A percentile compares a stretch with the other conserved stretches of the same genome.
Evolutionary conservation across 2,329 filamentous ascomycete species (phyloP).

Genomic region (Penicillium sp.): DNA sequence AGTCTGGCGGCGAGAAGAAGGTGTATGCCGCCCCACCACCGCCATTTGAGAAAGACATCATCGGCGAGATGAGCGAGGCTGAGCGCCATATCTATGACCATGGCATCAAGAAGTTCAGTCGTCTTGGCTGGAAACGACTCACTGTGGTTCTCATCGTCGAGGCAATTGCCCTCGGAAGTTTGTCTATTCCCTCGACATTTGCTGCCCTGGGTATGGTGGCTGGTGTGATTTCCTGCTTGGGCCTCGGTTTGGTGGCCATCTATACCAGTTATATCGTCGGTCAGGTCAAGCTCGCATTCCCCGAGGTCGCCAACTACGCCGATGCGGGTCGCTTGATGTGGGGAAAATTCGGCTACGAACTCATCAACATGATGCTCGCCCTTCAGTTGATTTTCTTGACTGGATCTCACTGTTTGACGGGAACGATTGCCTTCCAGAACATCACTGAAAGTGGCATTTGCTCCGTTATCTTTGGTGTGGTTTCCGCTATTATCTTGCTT

Average conservation of each 20-base stretch:
- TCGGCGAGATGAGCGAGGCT: constrained; percentile 20
- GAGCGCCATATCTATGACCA: constrained; percentile 16
- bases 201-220: constrained; percentile 49
- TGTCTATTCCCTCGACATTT: constrained; percentile 49
- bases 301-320: constrained; percentile 45
- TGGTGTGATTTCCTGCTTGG: constrained; percentile 46
- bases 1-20: constrained; percentile 18
- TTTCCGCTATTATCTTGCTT: constrained; percentile 42
- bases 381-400: constrained; percentile 46
- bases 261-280: constrained; percentile 45
- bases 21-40: constrained; percentile 15
- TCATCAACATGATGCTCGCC: constrained; percentile 46
- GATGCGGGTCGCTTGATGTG: constrained; percentile 47
- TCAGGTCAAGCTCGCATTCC: constrained; percentile 37
- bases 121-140: constrained; percentile 53
- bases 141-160: constrained; percentile 53
- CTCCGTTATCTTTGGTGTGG: constrained; percentile 43
- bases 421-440: constrained; percentile 48
- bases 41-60: constrained; percentile 19
- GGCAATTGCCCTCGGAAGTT: constrained; percentile 50
- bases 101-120: constrained; percentile 21
- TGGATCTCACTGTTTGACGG: constrained; percentile 49
- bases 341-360: constrained; percentile 44
- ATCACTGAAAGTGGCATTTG: constrained; percentile 44
- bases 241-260: constrained; percentile 41